Conservation (phyloP, 768 basidiomycete species). For the Mycena polygramma region DNA sequence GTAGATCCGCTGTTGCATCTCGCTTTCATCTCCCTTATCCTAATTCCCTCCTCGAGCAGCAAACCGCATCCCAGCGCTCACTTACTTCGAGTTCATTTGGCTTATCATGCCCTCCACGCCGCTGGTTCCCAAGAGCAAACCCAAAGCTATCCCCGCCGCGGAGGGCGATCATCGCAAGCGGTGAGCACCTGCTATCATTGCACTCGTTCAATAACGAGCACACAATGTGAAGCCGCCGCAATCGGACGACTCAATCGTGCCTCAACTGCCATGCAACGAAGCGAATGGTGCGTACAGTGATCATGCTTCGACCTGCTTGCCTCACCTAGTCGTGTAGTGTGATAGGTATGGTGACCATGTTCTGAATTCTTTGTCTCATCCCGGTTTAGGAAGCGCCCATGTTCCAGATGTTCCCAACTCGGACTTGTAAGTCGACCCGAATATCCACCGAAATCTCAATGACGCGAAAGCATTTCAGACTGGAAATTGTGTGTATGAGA, state of each 20-base stretch:
- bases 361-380: too few species aligned
- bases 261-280: conserved; percentile 69
- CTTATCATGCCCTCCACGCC: conserved; percentile 16
- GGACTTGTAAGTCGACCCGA: conserved; percentile 19
- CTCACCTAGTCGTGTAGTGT: conserved; percentile 47
- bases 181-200: background rate
- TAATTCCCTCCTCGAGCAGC: background rate
- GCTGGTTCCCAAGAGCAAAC: background rate
- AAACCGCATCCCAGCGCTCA: background rate
- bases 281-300: conserved; percentile 57
- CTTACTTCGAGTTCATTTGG: background rate
- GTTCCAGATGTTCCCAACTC: conserved; percentile 40
- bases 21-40: background rate
- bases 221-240: conserved; percentile 50
- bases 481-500: conserved; percentile 74
- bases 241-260: conserved; percentile 66
- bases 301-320: background rate
- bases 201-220: conserved; percentile 3
- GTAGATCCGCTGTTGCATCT: background rate
- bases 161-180: conserved; percentile 30
- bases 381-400: conserved; percentile 26
- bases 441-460: background rate
- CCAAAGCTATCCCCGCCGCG: conserved; percentile 3
- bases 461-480: conserved; percentile 50
- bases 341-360: conserved; percentile 57